phyloP scores from a whole-genome alignment of 75 land plant genomes.

The Sequoiadendron giganteum region DNA sequence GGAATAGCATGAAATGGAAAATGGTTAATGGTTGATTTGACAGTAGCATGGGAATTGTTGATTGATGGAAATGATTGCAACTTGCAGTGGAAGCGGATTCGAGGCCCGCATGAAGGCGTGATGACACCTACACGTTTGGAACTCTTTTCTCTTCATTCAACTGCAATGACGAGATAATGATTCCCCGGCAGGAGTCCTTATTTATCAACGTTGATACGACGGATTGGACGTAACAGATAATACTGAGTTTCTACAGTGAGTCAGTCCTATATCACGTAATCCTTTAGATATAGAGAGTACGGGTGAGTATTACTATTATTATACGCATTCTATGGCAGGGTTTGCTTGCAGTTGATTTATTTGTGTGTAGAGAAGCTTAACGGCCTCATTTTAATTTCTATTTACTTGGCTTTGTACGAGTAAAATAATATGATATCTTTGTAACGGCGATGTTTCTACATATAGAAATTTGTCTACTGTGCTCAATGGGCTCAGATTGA shows the following conservation, averaged over 20 bases:
- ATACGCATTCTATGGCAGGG: background rate
- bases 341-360: background rate
- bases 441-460: background rate
- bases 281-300: background rate
- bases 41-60: background rate
- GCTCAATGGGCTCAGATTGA: background rate
- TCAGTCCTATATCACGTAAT: slow-evolving; percentile 2
- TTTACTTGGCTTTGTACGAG: background rate
- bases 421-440: background rate
- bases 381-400: background rate
- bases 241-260: background rate
- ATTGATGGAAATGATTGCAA: background rate
- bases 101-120: background rate
- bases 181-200: background rate
- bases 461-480: background rate
- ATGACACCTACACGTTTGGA: background rate
- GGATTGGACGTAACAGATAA: slow-evolving; percentile 1
- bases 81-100: background rate
- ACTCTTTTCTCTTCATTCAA: background rate
- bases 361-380: background rate
- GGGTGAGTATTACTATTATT: background rate
- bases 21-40: background rate
- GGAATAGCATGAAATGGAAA: background rate
- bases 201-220: background rate
- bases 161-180: slow-evolving; percentile 6